phyloP scores from a whole-genome alignment of 2,329 filamentous ascomycete genomes.

The Talaromyces albobiverticillius region DNA sequence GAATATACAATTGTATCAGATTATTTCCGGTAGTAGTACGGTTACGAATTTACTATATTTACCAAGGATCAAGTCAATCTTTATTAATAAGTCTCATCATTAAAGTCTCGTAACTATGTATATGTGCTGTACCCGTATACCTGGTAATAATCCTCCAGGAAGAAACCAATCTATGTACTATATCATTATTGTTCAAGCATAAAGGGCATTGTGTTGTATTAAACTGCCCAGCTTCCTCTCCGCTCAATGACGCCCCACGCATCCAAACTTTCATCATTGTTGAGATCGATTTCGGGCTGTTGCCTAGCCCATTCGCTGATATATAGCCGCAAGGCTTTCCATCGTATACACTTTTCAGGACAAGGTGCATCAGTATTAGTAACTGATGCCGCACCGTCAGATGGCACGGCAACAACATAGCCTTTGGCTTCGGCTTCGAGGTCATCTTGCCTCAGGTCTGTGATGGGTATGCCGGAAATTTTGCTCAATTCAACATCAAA shows the following conservation, averaged over 20 bases:
- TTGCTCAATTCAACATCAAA: constrained; percentile 84
- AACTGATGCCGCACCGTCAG: constrained; percentile 24
- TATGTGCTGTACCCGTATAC: background rate
- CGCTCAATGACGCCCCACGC: constrained; percentile 63
- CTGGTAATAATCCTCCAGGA: background rate
- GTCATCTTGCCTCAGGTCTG: constrained; percentile 71
- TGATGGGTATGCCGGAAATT: constrained; percentile 68
- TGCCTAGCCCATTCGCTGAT: constrained; percentile 87
- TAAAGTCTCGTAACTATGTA: background rate
- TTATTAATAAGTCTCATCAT: no score
- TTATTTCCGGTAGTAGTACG: no score
- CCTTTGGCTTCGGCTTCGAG: constrained; percentile 63
- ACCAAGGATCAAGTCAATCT: no score
- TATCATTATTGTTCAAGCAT: background rate
- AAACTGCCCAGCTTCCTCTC: constrained; percentile 70
- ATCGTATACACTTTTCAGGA: constrained; percentile 62
- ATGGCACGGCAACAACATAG: constrained; percentile 59
- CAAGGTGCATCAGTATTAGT: constrained; percentile 49
- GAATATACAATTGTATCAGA: no score
- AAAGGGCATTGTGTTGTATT: background rate
- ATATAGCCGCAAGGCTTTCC: constrained; percentile 80
- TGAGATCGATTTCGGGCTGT: constrained; percentile 65
- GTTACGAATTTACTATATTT: no score
- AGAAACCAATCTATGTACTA: constrained; percentile 6
- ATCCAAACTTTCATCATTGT: constrained; percentile 53